These are phyloP conservation scores for Termitomyces eurrhizus DNA, from an alignment of 768 basidiomycete genomes.

Conservation along the genomic window DNA sequence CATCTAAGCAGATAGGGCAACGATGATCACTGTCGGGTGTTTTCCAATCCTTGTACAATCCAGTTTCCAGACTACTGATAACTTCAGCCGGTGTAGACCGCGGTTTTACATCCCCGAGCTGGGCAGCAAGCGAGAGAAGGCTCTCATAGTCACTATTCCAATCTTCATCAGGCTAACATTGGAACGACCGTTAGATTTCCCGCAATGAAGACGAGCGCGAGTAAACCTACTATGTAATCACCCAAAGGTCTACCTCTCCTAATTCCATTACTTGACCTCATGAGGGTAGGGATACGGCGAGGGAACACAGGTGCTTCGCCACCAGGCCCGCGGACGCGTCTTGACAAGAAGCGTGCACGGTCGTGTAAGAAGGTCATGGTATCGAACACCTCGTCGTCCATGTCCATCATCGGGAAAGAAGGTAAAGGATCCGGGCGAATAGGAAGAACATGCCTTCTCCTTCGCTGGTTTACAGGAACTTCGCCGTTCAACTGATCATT, in stretches of 20 bases:
- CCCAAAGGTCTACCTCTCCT: conserved; percentile 28
- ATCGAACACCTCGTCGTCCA: conserved; percentile 4
- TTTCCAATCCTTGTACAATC: conserved; percentile 65
- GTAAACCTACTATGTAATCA: conserved; percentile 49
- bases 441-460: conserved; percentile 2
- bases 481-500: not conserved
- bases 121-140: conserved; percentile 51
- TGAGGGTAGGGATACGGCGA: conserved; percentile 11
- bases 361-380: not conserved
- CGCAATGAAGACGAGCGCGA: not conserved
- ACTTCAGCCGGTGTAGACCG: conserved; percentile 60
- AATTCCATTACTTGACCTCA: conserved; percentile 7
- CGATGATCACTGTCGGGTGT: conserved; percentile 62
- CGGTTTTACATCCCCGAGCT: conserved; percentile 67
- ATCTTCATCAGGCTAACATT: conserved; percentile 65
- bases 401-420: conserved; percentile 1
- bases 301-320: conserved; percentile 15
- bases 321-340: conserved; percentile 10
- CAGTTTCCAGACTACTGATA: conserved; percentile 55
- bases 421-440: not conserved
- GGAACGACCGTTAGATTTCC: conserved; percentile 8
- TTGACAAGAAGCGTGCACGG: not conserved
- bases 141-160: conserved; percentile 76
- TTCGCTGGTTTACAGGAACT: not conserved
- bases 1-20: conserved; percentile 84